Conservation (phyloP, 2,329 filamentous ascomycete species). For the Plectosphaerella sp. region DNA sequence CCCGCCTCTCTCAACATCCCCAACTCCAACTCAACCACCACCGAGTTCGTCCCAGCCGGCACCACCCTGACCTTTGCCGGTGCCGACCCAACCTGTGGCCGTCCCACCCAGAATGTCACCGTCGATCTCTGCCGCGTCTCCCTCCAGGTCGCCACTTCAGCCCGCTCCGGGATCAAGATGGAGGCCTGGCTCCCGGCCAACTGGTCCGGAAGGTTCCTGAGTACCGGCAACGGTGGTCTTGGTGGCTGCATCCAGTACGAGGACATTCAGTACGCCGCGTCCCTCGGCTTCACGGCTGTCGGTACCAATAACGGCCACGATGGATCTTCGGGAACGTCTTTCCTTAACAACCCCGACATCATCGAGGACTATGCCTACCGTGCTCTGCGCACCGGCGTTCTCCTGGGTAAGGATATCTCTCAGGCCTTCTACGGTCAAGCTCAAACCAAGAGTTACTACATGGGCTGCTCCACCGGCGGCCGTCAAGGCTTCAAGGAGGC, state of each 20-base stretch:
- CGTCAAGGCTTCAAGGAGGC: constrained; percentile 46
- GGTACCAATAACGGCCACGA: constrained; percentile 47
- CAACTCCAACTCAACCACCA: constrained; percentile 14
- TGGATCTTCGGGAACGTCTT: constrained; percentile 26
- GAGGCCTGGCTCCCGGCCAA: constrained; percentile 42
- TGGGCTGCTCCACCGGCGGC: constrained; percentile 50
- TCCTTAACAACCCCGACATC: constrained; percentile 29
- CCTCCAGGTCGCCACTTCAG: constrained; percentile 27
- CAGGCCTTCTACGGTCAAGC: constrained; percentile 33
- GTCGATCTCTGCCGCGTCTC: constrained; percentile 23
- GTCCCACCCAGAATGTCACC: constrained; percentile 13
- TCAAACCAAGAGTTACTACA: constrained; percentile 40
- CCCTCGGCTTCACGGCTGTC: constrained; percentile 37
- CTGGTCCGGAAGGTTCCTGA: constrained; percentile 40
- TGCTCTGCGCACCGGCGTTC: constrained; percentile 27
- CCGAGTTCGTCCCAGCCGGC: constrained; percentile 27
- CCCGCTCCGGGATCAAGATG: constrained; percentile 35
- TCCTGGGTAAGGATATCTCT: constrained; percentile 35
- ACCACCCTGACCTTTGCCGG: constrained; percentile 31
- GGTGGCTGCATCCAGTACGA: constrained; percentile 41
- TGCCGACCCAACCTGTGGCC: constrained; percentile 30
- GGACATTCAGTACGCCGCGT: constrained; percentile 34
- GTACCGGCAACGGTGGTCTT: constrained; percentile 43
- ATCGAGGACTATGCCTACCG: constrained; percentile 23
- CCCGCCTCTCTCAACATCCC: constrained; percentile 22